Base-by-base conservation (phyloP, 78 protist genomes). In the Diacronema lutheri region DNA sequence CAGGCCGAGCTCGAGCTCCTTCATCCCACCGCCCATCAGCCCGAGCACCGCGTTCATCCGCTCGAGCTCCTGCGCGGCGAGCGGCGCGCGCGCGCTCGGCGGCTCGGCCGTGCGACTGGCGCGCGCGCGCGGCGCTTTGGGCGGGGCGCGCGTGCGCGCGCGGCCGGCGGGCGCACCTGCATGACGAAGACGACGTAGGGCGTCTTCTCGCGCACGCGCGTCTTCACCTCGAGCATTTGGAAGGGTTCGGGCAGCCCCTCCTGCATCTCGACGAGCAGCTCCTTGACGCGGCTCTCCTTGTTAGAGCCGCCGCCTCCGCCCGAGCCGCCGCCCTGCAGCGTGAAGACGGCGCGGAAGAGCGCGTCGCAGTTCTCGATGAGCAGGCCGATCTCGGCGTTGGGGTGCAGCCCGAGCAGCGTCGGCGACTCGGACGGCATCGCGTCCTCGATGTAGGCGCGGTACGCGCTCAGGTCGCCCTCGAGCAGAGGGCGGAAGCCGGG, bases 301-400 rank as follows among this genome's bases (percentile, higher is more conserved):
- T 6, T 14, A 23, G 0, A 13, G 23, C 84, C 92, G 46, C 86
- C 92, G 46, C 86, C 92, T 41, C 57, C 80, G 0, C 46, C 12
- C 25, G 55, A 56, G 57, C 79, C 79, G 33, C 50, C 65, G 37
- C 55, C 86, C 7, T 26, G 13, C 7, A 44, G 31, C 23, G 65
- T 21, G 93, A 72, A 65, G 40, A 96, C 64, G 10, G 87, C 72
- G 35, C 21, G 50, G 92, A 96, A 93, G 74, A 96, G 72, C n/a
- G 0, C 20, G 44, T 85, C 84, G 21, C 94, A 85, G 37, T 87
- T 89, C 26, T 40, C 16, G 38, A 33, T 25, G n/a, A 89, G 93
- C 85, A 92, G 90, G 1, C 80, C 91, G 35, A 94, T 93, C 84
- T 96, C 98, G 20, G 98, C 95, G 86, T 96, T 96, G 74, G 96